These are phyloP conservation scores for Phytopythium delawarense DNA, from an alignment of 352 stramenopile species.

Conservation along the genomic window DNA sequence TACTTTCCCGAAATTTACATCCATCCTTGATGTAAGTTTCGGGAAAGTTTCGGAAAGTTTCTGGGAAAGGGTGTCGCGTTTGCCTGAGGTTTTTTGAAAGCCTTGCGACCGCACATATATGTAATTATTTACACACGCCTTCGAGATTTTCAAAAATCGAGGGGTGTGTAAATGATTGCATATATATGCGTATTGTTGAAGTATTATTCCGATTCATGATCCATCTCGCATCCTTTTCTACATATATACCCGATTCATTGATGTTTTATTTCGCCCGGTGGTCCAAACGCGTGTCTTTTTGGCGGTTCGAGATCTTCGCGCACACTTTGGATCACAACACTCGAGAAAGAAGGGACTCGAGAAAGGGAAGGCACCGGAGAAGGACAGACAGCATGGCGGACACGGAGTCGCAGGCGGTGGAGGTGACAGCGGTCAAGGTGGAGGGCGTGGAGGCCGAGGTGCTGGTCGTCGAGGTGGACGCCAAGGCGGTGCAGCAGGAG, in stretches of 20 bases:
- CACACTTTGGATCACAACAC: neutral
- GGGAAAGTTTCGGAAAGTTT: no score
- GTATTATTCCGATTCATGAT: no score
- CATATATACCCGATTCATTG: neutral
- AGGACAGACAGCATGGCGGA: constrained; percentile 1
- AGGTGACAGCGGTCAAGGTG: neutral
- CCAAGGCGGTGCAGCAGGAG: neutral
- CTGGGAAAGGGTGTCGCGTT: no score
- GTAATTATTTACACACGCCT: no score
- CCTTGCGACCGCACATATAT: no score
- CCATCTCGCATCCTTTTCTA: no score
- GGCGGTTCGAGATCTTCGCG: neutral
- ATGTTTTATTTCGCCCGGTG: neutral
- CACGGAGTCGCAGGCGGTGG: neutral
- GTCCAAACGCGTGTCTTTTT: neutral
- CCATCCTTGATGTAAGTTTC: no score
- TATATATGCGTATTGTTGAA: neutral
- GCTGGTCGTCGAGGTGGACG: constrained; percentile 3
- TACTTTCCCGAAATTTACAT: no score
- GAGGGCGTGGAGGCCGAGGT: constrained; percentile 7
- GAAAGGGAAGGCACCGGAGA: neutral
- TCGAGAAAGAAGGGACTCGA: neutral
- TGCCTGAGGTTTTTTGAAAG: no score
- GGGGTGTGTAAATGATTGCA: neutral
- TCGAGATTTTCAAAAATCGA: no score